Conservation (phyloP, 331 rosid species). For the Pyrus hybrid region DNA sequence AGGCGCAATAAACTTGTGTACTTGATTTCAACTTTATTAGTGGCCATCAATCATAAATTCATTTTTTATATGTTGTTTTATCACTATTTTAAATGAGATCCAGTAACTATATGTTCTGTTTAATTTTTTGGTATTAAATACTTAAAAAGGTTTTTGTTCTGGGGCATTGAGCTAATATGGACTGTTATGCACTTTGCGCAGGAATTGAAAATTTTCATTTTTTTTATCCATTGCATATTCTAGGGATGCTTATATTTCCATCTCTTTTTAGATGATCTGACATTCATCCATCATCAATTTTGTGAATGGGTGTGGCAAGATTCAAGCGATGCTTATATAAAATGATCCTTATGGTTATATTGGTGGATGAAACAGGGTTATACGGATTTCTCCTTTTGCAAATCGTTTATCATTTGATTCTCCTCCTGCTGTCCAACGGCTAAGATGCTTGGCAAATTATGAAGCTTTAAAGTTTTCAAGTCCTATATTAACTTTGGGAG, state of each 20-base stretch:
- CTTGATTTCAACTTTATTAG: neutral
- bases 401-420: conserved; percentile 91
- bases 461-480: conserved; percentile 71
- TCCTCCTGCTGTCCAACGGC: conserved; percentile 85
- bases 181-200: neutral
- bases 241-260: neutral
- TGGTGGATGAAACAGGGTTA: conserved; percentile 51
- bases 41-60: neutral
- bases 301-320: neutral
- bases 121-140: neutral
- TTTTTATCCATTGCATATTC: neutral
- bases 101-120: neutral
- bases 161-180: neutral
- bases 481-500: conserved; percentile 63
- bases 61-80: neutral
- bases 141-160: neutral
- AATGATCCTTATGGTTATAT: neutral
- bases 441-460: conserved; percentile 93
- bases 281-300: neutral
- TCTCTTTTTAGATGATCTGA: neutral
- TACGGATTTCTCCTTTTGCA: conserved; percentile 96
- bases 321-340: neutral
- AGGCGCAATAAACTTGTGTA: neutral
- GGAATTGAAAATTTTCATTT: no score
- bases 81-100: neutral